These are phyloP conservation scores for Tuber microsphaerosporum DNA, from an alignment of 495 filamentous ascomycete genomes.

Conservation along the genomic window DNA sequence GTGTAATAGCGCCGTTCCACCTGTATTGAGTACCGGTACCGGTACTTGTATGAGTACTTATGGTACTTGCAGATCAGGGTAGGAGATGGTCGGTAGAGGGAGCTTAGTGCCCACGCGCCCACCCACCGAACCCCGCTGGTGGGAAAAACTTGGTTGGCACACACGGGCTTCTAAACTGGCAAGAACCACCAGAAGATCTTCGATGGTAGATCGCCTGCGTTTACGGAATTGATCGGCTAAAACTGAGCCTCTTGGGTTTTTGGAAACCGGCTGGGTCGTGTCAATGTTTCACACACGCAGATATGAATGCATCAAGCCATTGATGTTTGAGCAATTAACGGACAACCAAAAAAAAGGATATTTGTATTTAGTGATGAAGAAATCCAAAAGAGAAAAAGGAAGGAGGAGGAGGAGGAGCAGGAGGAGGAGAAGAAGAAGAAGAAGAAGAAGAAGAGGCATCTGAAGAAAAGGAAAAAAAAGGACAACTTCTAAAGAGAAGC, in stretches of 20 bases:
- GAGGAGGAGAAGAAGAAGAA: neutral
- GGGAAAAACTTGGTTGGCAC: neutral
- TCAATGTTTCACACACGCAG: neutral
- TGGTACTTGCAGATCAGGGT: neutral
- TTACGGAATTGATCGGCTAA: constrained; percentile 2
- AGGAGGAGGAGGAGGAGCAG: neutral
- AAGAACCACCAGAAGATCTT: neutral
- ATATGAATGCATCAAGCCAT: neutral
- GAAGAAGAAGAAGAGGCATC: too few species aligned
- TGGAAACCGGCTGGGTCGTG: neutral
- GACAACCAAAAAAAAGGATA: neutral
- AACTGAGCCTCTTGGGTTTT: neutral
- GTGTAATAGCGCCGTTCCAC: neutral
- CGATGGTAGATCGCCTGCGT: neutral
- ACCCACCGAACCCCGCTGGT: neutral
- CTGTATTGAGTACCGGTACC: neutral
- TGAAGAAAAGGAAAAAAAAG: neutral
- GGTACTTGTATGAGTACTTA: neutral
- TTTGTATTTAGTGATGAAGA: neutral
- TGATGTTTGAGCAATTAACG: neutral
- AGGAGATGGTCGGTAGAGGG: neutral
- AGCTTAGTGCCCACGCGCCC: neutral
- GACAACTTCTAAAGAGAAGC: neutral
- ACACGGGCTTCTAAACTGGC: neutral
- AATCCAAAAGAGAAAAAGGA: neutral